A percentile compares a stretch with the other conserved stretches of the same genome.
Evolutionary conservation across 176 grass and related monocot species (phyloP).

Genomic region (Raddia distichophylla): DNA sequence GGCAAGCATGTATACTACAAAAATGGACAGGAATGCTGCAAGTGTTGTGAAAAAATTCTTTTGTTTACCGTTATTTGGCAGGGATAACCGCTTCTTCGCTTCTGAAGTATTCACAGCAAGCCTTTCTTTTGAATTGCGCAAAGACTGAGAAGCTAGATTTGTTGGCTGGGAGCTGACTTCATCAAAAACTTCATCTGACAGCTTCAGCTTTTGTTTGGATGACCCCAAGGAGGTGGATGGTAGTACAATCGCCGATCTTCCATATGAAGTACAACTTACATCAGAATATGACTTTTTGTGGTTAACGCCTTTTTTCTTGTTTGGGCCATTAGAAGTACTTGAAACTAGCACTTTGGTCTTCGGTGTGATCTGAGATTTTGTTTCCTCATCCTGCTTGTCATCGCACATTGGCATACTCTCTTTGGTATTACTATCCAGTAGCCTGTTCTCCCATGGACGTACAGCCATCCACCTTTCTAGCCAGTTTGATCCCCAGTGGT

Average conservation of each 20-base stretch:
- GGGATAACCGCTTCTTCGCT: slow-evolving; percentile 70
- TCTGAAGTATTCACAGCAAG: slow-evolving; percentile 43
- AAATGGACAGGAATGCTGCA: neutral
- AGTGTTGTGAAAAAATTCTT: neutral
- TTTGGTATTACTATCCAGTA: slow-evolving; percentile 75
- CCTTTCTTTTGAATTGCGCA: slow-evolving; percentile 61
- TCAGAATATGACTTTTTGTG: slow-evolving; percentile 70
- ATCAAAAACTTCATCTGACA: slow-evolving; percentile 56
- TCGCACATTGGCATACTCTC: slow-evolving; percentile 47
- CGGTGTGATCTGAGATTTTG: slow-evolving; percentile 49
- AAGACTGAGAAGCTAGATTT: slow-evolving; percentile 47
- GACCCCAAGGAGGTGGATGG: slow-evolving; percentile 61
- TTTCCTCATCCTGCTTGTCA: slow-evolving; percentile 59
- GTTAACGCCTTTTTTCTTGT: slow-evolving; percentile 53
- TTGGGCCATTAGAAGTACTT: slow-evolving; percentile 40
- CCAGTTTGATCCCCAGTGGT: slow-evolving; percentile 98
- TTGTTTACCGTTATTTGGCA: slow-evolving; percentile 65
- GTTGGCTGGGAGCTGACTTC: slow-evolving; percentile 66
- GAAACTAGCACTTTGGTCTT: slow-evolving; percentile 47
- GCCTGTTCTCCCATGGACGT: slow-evolving; percentile 93
- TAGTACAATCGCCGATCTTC: slow-evolving; percentile 37
- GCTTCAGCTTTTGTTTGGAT: slow-evolving; percentile 53
- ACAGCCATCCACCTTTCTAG: slow-evolving; percentile 98
- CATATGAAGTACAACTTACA: slow-evolving; percentile 63
- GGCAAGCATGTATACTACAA: neutral